Percentiles rank a stretch among this genome's conserved stretches.
Evolutionary conservation across 139 green algal genomes (phyloP).

Genomic region (Chlamydomonas sp.): DNA sequence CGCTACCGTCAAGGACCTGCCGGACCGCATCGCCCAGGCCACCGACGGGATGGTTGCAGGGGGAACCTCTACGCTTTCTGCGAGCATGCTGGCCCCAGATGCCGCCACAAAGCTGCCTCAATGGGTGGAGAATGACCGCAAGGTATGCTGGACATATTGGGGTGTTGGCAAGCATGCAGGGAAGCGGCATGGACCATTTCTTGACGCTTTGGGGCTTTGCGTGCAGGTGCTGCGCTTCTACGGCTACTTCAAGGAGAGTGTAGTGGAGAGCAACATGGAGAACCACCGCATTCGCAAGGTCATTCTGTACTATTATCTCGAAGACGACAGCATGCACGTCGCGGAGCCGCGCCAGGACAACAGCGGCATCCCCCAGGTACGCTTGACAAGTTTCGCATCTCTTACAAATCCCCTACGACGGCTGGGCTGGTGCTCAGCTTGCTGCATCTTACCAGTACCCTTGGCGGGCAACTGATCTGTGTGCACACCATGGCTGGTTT

Average conservation of each 20-base stretch:
- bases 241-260: slow-evolving; percentile 90
- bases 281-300: slow-evolving; percentile 84
- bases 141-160: slow-evolving; percentile 56
- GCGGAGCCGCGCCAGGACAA: slow-evolving; percentile 89
- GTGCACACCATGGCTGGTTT: not conserved
- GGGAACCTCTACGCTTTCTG: not conserved
- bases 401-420: no score
- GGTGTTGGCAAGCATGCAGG: not conserved
- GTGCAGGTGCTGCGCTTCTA: slow-evolving; percentile 92
- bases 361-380: slow-evolving; percentile 84
- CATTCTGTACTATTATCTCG: slow-evolving; percentile 90
- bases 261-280: slow-evolving; percentile 82
- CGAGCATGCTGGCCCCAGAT: slow-evolving; percentile 13
- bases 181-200: not conserved
- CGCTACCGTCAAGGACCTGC: slow-evolving; percentile 43
- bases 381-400: not conserved
- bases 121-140: slow-evolving; percentile 85
- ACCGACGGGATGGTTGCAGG: not conserved
- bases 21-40: not conserved
- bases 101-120: slow-evolving; percentile 65
- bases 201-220: not conserved
- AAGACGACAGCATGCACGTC: slow-evolving; percentile 91
- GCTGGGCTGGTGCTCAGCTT: no score
- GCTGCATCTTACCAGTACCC: no score
- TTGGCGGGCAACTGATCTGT: no score